Base-by-base conservation (phyloP, 495 filamentous ascomycete genomes). In the Penicillium atrosanguineum region DNA sequence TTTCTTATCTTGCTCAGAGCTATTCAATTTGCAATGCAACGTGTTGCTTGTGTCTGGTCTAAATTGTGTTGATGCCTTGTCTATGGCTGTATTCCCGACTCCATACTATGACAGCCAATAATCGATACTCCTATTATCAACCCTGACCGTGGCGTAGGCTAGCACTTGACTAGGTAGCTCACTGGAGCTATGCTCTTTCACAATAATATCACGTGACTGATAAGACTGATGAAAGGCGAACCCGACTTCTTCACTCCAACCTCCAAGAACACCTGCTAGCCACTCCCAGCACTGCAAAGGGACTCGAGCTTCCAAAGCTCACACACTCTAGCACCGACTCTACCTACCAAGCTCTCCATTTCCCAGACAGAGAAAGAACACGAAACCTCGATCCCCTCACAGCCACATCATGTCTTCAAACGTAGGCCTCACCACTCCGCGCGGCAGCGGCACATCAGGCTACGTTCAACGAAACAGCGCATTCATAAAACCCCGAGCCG, bases 401-500 rank as follows among this genome's bases (percentile, higher is more conserved):
- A 61, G 42, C 34, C 34, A 12, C 38, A 40, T 2, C 41, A 98
- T 97, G 94, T 93, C 93, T 51, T 91, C 91, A 54, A 99, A 99
- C 78, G 95, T 99, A 73, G 95, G 95, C 55, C 91, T 99, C 64
- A 80, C 88, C 47, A 99, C 95, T 19, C 95, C 95, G 6, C 88
- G 95, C 56, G 95, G 95, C 52, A 91, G 85, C 61, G 94, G 94
- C 50, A 99, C 95, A 54, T 96, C 90, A 4, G 95, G 95, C 65
- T 97, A 97, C 75, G 91, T 99, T 48, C 93, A 97, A 67, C 89
- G 89, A 64, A 99, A 97, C 74, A 81, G 86, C 52, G 93, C 95
- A 7, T 85, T 94, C 75, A 83, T 95, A 48, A 85, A 80, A 59
- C 90, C 88, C 11, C 91, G 92, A 74, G 77, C 76, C 60, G 65